A percentile compares a stretch with the other conserved stretches of the same genome.
Evolutionary conservation across 345 rosid species (phyloP).

Genomic region (Cochlearia excelsa): DNA sequence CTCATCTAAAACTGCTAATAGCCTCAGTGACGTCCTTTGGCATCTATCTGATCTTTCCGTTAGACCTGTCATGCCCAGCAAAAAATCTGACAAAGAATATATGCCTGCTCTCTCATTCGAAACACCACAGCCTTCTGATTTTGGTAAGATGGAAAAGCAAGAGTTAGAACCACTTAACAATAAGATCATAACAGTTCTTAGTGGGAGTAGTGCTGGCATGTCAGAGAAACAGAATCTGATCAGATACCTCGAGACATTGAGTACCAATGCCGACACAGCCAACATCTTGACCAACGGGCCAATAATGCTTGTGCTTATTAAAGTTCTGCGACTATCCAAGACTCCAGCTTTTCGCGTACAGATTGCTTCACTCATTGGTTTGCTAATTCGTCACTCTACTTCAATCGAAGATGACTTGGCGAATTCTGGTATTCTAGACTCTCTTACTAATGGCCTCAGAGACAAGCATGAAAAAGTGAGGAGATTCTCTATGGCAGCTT

Average conservation of each 20-base stretch:
- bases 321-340: constrained; percentile 86
- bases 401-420: constrained; percentile 81
- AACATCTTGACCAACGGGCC: constrained; percentile 89
- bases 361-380: constrained; percentile 87
- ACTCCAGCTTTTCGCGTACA: constrained; percentile 83
- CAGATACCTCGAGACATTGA: constrained; percentile 85
- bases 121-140: constrained; percentile 66
- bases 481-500: constrained; percentile 95
- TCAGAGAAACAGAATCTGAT: constrained; percentile 89
- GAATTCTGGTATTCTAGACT: constrained; percentile 81
- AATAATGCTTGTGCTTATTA: constrained; percentile 84
- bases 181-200: constrained; percentile 54
- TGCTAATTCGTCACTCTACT: constrained; percentile 90
- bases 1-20: constrained; percentile 55
- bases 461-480: constrained; percentile 94
- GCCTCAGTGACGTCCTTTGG: constrained; percentile 72
- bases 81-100: constrained; percentile 75
- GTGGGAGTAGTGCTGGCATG: constrained; percentile 57
- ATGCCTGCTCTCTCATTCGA: constrained; percentile 80
- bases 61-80: constrained; percentile 97
- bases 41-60: constrained; percentile 94
- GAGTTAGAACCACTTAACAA: constrained; percentile 61
- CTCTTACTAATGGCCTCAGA: constrained; percentile 85
- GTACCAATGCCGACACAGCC: constrained; percentile 85
- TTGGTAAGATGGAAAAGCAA: constrained; percentile 71